These are phyloP conservation scores for Plantago lanceolata DNA, from an alignment of 305 asterid genomes.

Conservation along the genomic window DNA sequence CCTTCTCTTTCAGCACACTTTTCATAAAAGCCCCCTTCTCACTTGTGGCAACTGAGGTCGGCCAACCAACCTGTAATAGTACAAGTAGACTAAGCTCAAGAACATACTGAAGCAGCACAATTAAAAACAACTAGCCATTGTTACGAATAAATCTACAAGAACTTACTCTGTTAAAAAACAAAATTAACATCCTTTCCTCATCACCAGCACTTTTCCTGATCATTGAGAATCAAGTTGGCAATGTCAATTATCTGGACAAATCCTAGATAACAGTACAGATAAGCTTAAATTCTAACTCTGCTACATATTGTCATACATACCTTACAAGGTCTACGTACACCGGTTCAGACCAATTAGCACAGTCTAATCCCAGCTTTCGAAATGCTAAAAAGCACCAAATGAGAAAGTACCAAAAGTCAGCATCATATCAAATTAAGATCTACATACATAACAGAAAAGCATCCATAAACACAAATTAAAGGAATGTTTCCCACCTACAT, in stretches of 20 bases:
- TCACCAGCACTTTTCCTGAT: slow-evolving; percentile 83
- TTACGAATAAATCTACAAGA: slow-evolving; percentile 19
- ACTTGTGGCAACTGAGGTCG: slow-evolving; percentile 81
- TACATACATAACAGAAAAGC: slow-evolving; percentile 1
- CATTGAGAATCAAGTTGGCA: slow-evolving; percentile 24
- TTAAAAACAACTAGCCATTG: background rate
- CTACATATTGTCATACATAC: slow-evolving; percentile 31
- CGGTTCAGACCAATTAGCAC: slow-evolving; percentile 96
- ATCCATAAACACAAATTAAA: slow-evolving; percentile 20
- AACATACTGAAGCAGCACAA: slow-evolving; percentile 1
- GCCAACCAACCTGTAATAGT: slow-evolving; percentile 87
- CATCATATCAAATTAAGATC: slow-evolving; percentile 6
- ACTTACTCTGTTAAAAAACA: slow-evolving; percentile 80
- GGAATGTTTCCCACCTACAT: slow-evolving; percentile 49
- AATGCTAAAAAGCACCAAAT: slow-evolving; percentile 56
- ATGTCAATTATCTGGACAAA: slow-evolving; percentile 11
- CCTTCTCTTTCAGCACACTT: slow-evolving; percentile 83
- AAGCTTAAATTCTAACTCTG: background rate
- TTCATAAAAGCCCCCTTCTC: slow-evolving; percentile 72
- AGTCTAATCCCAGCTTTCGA: slow-evolving; percentile 88
- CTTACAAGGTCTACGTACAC: slow-evolving; percentile 82
- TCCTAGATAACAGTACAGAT: background rate
- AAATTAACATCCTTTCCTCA: slow-evolving; percentile 82
- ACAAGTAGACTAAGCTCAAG: slow-evolving; percentile 14
- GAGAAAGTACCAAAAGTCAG: slow-evolving; percentile 26